A percentile compares a stretch with the other conserved stretches of the same genome.
phyloP scores from a whole-genome alignment of 306 rosid genomes.

The Erythrophleum fordii region DNA sequence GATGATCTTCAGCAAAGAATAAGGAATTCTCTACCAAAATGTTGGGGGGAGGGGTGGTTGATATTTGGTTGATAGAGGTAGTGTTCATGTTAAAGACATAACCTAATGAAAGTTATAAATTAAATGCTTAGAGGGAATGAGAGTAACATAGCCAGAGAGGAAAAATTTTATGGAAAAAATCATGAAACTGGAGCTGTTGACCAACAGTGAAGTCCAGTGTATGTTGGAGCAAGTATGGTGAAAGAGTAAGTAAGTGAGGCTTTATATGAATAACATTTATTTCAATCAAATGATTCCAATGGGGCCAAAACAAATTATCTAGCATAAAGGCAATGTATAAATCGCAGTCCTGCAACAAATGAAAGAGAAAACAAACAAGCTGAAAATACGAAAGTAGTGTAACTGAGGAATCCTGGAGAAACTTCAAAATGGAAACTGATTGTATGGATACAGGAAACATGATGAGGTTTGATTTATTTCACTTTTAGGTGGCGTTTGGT shows the following conservation, averaged over 20 bases:
- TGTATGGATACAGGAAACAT: not conserved
- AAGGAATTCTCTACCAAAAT: not conserved
- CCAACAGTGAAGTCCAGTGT: no score
- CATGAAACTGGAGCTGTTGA: no score
- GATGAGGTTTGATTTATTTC: conserved; percentile 14
- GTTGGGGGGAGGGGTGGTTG: not conserved
- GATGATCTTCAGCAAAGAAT: not conserved
- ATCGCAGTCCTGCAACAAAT: not conserved
- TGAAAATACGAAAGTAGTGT: not conserved
- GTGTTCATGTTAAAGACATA: not conserved
- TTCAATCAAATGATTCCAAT: conserved; percentile 19
- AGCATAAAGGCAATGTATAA: not conserved
- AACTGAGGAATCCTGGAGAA: not conserved
- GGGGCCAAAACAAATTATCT: not conserved
- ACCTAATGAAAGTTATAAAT: not conserved
- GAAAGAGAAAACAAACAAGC: not conserved
- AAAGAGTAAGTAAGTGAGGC: not conserved
- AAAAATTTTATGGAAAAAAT: not conserved
- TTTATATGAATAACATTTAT: not conserved
- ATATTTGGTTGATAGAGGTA: not conserved
- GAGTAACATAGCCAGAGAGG: not conserved
- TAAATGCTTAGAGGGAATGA: not conserved
- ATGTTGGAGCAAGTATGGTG: no score
- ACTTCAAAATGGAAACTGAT: not conserved
- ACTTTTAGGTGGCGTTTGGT: not conserved